Base-by-base conservation (phyloP, 257 asterid genomes). In the Nicotiana noctiflora region DNA sequence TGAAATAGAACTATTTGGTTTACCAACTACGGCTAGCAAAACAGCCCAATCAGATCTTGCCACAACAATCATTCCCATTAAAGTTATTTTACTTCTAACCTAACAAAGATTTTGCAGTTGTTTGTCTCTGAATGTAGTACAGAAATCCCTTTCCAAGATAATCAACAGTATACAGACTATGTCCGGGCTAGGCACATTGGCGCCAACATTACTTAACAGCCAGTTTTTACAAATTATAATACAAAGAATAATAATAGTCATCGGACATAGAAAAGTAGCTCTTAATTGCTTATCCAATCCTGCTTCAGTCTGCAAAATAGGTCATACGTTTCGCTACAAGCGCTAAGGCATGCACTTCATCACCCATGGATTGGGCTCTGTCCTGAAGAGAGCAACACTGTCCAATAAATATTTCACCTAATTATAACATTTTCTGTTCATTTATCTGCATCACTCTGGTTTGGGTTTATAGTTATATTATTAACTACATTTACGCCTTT, bases 221-320 rank as follows among this genome's bases (percentile, higher is more conserved):
- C 13, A 3, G 55, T 19, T 46, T 46, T 23, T 72, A 21, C 37
- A 14, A 72, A 44, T 21, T 19, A 23, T 25, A 25, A 62, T 62
- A 62, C 14, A 2, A 25, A 5, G 8, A 21, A 72, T 21, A 72
- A 70, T 32, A 70, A 23, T 14, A 46, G 78, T 40, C 60, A 13
- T 46, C 13, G 78, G 78, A 72, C 78, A 72, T n/a, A 68, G 19
- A 68, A 68, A 68, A 68, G 60, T 23, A 46, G 78, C 31, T 72
- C 78, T 72, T 70, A 70, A 17, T 67, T 37, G n/a, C 77, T 70
- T 70, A 40, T 31, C n/a, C 77, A 19, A 32, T 4, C 77, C 8
- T 44, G 2, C 46, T 40, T n/a, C n/a, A n/a, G n/a, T 19, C 19
- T 12, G 77, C 19, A 70, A 19, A 70, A 40, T 34, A 70, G 77